Evolutionary conservation across 371 early-diverging fungal species (phyloP).

Genomic region (Polyrhizophydium stewartii): DNA sequence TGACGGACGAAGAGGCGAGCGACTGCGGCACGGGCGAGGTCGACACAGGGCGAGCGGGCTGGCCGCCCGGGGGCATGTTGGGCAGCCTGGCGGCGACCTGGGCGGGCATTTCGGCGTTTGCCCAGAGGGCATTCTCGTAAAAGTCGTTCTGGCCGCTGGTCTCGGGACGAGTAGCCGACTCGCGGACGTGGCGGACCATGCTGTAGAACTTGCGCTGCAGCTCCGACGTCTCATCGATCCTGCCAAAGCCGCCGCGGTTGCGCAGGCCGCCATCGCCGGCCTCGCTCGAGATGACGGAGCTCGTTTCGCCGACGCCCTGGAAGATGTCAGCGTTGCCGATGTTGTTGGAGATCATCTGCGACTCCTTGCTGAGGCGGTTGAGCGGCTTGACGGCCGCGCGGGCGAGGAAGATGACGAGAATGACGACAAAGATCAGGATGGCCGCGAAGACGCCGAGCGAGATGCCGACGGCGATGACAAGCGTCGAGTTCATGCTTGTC

Average conservation of each 20-base stretch:
- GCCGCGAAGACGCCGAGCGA: conserved; percentile 14
- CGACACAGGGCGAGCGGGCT: too few species aligned
- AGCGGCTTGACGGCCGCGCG: conserved; percentile 16
- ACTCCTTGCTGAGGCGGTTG: conserved; percentile 8
- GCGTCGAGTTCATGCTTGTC: conserved; percentile 3
- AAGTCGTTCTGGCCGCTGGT: too few species aligned
- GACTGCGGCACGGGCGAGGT: too few species aligned
- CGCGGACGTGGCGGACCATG: conserved; percentile 19
- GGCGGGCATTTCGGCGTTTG: too few species aligned
- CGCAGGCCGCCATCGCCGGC: not conserved
- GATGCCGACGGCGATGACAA: conserved; percentile 10
- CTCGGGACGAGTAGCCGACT: too few species aligned
- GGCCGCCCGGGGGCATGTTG: too few species aligned
- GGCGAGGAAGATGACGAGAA: conserved; percentile 13
- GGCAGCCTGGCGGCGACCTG: too few species aligned
- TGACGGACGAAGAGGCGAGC: too few species aligned
- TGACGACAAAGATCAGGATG: conserved; percentile 6
- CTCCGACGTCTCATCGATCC: conserved; percentile 21
- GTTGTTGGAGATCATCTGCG: conserved; percentile 14
- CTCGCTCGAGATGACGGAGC: not conserved
- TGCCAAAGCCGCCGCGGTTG: not conserved
- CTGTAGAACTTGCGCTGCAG: conserved; percentile 16
- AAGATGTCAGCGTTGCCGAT: conserved; percentile 21
- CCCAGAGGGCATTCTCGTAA: too few species aligned
- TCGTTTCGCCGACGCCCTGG: conserved; percentile 7